Percentiles rank a stretch among this genome's conserved stretches.
Conservation (phyloP, 2,329 filamentous ascomycete species). For the Huntiella omanensis region DNA sequence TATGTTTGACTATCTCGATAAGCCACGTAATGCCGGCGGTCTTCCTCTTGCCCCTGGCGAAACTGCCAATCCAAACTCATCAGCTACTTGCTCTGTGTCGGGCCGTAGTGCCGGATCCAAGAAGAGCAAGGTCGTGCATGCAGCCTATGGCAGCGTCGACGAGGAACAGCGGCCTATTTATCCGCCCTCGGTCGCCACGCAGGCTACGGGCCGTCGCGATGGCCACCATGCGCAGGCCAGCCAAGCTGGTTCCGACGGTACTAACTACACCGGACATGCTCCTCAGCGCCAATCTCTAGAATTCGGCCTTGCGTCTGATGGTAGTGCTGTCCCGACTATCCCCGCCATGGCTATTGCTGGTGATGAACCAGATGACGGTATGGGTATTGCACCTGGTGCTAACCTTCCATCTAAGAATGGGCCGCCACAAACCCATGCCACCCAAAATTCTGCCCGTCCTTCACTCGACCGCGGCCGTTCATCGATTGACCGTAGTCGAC, state of each 20-base stretch:
- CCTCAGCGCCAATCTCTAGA: conserved; percentile 15
- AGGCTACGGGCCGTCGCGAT: conserved; percentile 30
- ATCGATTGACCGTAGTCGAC: conserved; percentile 50
- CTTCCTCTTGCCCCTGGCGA: conserved; percentile 1
- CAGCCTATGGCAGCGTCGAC: conserved; percentile 46
- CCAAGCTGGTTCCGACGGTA: conserved; percentile 85
- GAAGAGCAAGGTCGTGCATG: conserved; percentile 36
- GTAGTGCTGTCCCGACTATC: conserved; percentile 4
- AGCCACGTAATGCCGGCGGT: conserved; percentile 16
- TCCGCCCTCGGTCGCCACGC: conserved; percentile 70
- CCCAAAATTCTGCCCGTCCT: conserved; percentile 14
- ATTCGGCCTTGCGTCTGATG: conserved; percentile 8
- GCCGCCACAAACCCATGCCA: conserved; percentile 14
- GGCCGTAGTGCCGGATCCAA: conserved; percentile 24
- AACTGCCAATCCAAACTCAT: not conserved
- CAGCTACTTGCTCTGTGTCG: conserved; percentile 10
- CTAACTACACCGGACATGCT: conserved; percentile 60
- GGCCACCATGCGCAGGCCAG: conserved; percentile 52
- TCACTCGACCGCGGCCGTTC: conserved; percentile 19
- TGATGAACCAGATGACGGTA: conserved; percentile 14
- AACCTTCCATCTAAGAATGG: conserved; percentile 7
- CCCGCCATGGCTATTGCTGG: not conserved
- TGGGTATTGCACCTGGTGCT: conserved; percentile 11
- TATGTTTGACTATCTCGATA: conserved; percentile 52
- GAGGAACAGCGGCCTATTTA: conserved; percentile 89